Conservation (phyloP, 306 rosid genomes). For the Cucumis cinereus region DNA sequence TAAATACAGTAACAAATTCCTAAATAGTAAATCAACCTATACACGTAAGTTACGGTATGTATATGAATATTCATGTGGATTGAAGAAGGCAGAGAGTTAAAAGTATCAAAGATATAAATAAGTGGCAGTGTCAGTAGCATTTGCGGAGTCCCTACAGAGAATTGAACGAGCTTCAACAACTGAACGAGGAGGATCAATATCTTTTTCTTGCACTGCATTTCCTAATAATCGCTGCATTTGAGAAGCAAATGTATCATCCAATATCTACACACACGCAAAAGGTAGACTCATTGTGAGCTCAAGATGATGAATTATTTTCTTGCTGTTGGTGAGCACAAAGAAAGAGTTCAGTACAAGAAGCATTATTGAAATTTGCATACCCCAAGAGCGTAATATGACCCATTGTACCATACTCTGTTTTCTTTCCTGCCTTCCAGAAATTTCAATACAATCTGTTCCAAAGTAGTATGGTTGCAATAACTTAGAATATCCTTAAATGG, state of each 20-base stretch:
- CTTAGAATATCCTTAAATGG: constrained; percentile 2
- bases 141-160: constrained; percentile 70
- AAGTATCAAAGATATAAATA: constrained; percentile 38
- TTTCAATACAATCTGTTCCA: constrained; percentile 55
- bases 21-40: not conserved
- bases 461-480: constrained; percentile 2
- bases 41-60: not conserved
- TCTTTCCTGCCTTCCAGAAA: constrained; percentile 95
- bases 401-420: constrained; percentile 80
- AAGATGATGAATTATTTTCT: not conserved
- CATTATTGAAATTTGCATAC: constrained; percentile 26
- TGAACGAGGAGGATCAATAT: constrained; percentile 88
- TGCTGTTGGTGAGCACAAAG: not conserved
- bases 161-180: constrained; percentile 86
- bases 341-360: not conserved
- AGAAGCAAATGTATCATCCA: constrained; percentile 93
- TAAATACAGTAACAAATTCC: not conserved
- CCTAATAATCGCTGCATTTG: constrained; percentile 89
- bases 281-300: not conserved
- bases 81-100: not conserved
- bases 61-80: not conserved
- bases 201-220: constrained; percentile 82
- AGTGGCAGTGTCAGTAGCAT: constrained; percentile 43
- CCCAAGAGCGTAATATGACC: constrained; percentile 93
- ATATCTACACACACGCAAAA: constrained; percentile 40